Evolutionary conservation across 1,139 yeast species (phyloP).

Genomic region (Geotrichum cucujoidarum): DNA sequence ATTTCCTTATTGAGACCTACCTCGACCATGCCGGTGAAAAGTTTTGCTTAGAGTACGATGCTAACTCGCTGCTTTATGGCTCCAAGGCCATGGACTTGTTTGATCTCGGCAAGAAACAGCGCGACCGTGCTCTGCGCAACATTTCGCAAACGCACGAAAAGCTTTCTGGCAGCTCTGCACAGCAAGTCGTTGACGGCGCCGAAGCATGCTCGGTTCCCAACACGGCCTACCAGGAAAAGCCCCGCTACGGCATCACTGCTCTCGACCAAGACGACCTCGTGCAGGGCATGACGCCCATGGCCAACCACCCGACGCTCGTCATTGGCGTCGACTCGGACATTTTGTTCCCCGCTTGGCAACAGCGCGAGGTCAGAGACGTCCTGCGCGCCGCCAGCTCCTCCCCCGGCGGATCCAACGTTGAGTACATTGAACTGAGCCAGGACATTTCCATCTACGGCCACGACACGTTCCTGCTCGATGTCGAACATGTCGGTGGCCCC

Average conservation of each 20-base stretch:
- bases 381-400: conserved; percentile 38
- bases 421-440: conserved; percentile 68
- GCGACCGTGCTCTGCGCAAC: background rate
- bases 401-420: conserved; percentile 20
- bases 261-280: conserved; percentile 46
- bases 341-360: conserved; percentile 93
- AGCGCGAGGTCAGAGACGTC: conserved; percentile 67
- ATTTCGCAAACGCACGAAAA: background rate
- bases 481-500: conserved; percentile 76
- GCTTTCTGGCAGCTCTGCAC: background rate
- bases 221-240: conserved; percentile 54
- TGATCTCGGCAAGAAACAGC: conserved; percentile 53
- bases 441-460: conserved; percentile 82
- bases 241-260: conserved; percentile 26
- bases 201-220: conserved; percentile 43
- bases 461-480: conserved; percentile 77
- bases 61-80: conserved; percentile 79
- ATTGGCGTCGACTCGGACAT: conserved; percentile 91
- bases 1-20: conserved; percentile 84
- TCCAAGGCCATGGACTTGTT: conserved; percentile 94
- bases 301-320: conserved; percentile 64
- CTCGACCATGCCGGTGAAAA: conserved; percentile 93
- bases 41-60: conserved; percentile 85
- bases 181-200: background rate
- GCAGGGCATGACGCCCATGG: conserved; percentile 59